Evolutionary conservation across 306 rosid species (phyloP).

Genomic region (Quercus berberidifolia): DNA sequence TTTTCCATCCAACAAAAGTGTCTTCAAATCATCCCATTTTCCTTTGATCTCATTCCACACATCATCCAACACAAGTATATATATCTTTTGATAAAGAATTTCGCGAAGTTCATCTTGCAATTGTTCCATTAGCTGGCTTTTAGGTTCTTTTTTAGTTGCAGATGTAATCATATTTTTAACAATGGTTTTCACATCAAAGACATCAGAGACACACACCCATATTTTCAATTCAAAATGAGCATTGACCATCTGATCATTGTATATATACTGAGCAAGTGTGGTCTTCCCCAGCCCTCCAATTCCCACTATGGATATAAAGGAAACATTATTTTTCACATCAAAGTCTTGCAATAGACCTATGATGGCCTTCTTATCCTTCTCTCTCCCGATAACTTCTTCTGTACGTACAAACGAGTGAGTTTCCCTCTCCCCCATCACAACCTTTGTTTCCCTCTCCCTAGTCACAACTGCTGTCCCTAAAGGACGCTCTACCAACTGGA

Average conservation of each 20-base stretch:
- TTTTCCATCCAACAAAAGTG: accelerated
- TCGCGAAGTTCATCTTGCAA: accelerated
- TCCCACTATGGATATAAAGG: too few relatives aligned
- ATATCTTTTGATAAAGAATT: accelerated
- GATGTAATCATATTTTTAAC: too few relatives aligned
- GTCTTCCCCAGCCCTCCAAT: too few relatives aligned
- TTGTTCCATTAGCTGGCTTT: accelerated
- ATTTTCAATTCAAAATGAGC: accelerated
- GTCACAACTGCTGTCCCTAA: neutral
- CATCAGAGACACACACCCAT: too few relatives aligned
- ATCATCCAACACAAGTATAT: too few relatives aligned
- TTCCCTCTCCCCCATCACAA: too few relatives aligned
- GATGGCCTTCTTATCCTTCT: accelerated
- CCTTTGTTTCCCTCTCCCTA: neutral
- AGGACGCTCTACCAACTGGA: accelerated
- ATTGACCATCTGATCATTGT: accelerated
- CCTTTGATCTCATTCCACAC: accelerated
- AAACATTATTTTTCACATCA: accelerated
- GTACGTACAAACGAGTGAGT: too few relatives aligned
- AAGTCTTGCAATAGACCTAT: accelerated
- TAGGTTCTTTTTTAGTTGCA: accelerated
- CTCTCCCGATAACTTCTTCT: too few relatives aligned
- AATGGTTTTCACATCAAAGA: accelerated
- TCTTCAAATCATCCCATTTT: accelerated
- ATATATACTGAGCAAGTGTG: too few relatives aligned